Base-by-base conservation (phyloP, 192 early-diverging fungal genomes). In the Haplosporangium gracile region DNA sequence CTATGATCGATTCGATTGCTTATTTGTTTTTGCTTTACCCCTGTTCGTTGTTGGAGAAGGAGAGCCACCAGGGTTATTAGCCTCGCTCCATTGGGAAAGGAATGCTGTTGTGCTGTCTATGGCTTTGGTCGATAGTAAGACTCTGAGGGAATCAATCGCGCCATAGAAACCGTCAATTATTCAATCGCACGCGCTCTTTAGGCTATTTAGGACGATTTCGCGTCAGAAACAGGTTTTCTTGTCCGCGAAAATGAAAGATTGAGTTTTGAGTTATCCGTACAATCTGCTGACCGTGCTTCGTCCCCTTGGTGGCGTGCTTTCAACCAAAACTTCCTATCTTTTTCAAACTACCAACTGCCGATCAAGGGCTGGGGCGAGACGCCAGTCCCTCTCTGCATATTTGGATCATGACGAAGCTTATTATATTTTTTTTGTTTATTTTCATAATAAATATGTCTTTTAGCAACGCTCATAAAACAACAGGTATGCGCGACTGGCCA, bases 391-490 rank as follows among this genome's bases (percentile, higher is more conserved):
- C n/a, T 24, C 15, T 65, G 5, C 26, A 65, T 10, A 10, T 2
- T 15, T 13, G 4, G 24, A 15, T 15, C 26, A 29, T 15, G 29
- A 45, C 43, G 11, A n/a, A 72, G 26, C 26, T 8, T 18, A 3
- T 26, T 26, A n/a, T 72, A 5, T 11, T 18, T 72, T 43, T 43
- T 47, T 47, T 16, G 38, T 47, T 72, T 43, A 43, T 43, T 40
- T 43, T 22, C 3, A 6, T 70, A 5, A 16, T 13, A 2, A 69
- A 42, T n/a, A 0, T 24, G 36, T 1, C 43, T 40, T 74, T 32
- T 43, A 75, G 22, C 51, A 80, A 2, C 82, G 79, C 65, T 91
- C 90, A 72, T 91, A 91, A 43, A 91, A 91, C 18, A 89, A 43
- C 36, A 91, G 75, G 63, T 91, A 91, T 40, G 88, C 87, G 29